Conservation (phyloP, 2,329 filamentous ascomycete species). For the Pseudogymnoascus sp. region DNA sequence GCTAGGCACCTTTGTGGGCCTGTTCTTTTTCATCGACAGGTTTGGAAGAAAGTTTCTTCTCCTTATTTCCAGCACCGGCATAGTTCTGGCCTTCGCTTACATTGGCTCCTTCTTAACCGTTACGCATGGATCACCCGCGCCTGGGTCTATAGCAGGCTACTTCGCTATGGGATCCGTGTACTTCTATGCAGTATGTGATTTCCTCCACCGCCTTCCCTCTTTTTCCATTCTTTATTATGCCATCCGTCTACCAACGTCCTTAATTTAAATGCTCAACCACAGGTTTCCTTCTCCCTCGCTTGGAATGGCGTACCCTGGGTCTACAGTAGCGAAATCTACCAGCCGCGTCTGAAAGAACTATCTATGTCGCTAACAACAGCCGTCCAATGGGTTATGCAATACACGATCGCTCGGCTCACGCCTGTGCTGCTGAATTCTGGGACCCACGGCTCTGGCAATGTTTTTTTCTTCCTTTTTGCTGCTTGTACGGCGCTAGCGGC, state of each 20-base stretch:
- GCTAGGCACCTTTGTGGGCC: not conserved
- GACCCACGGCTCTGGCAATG: conserved; percentile 10
- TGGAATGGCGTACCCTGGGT: conserved; percentile 25
- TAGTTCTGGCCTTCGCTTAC: conserved; percentile 18
- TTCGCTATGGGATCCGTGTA: conserved; percentile 20
- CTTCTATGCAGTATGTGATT: conserved; percentile 17
- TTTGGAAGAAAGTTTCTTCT: conserved; percentile 8
- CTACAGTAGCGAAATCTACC: conserved; percentile 23
- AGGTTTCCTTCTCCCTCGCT: conserved; percentile 23
- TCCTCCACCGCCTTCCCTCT: not conserved
- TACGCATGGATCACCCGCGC: conserved; percentile 11
- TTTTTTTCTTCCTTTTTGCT: conserved; percentile 43
- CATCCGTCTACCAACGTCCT: not conserved
- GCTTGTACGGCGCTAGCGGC: conserved; percentile 56
- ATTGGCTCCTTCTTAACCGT: conserved; percentile 21
- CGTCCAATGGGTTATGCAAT: conserved; percentile 18
- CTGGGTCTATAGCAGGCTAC: conserved; percentile 15
- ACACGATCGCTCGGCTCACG: conserved; percentile 15
- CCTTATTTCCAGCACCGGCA: conserved; percentile 8
- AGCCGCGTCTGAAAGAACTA: conserved; percentile 18
- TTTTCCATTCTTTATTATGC: not conserved
- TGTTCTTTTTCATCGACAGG: conserved; percentile 1
- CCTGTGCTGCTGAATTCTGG: conserved; percentile 17
- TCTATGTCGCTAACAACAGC: conserved; percentile 18
- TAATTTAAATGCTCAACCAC: not conserved